Base-by-base conservation (phyloP, 2,329 filamentous ascomycete genomes). In the Colletotrichum limetticola region DNA sequence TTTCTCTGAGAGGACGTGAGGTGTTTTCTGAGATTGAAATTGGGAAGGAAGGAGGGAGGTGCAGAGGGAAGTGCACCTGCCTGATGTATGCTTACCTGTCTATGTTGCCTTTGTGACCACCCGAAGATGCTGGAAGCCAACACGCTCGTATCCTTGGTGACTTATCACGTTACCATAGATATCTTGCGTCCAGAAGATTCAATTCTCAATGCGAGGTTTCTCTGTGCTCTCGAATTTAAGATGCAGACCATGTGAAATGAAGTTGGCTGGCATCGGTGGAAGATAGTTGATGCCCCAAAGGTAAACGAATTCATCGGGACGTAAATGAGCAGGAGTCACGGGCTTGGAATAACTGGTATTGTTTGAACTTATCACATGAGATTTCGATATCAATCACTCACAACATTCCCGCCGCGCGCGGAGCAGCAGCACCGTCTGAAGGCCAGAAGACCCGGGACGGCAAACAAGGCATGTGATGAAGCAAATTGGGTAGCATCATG, bases 271-370 rank as follows among this genome's bases (percentile, higher is more conserved):
- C 6, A 35, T 42, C 0, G 0, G 37, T 7, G 16, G 1, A 12
- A 19, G 6, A 19, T 6, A 42, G 14, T 19, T 3, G 37, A 19
- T 42, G 37, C 16, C 16, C 37, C 3, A 1, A 1, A 46, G 19
- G 19, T 9, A 46, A 46, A 8, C 6, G 42, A n/a, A 4, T 4
- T 9, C 2, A 46, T 0, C 3, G 2, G 42, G 3, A 1, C 19
- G 7, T 0, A 46, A 46, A 46, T n/a, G 16, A 8, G 3, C 5
- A 46, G 42, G 0, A 46, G 19, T 8, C 7, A n/a, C 0, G 1
- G 16, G 19, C 6, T 7, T 46, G 42, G 19, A n/a, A n/a, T 46
- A 0, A 46, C 9, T 19, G 16, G 1, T 2, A 37, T 3, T 8
- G 3, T 2, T 46, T 46, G 6, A n/a, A 0, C 2, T 4, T 46